Percentiles rank a stretch among this genome's conserved stretches.
phyloP scores from a whole-genome alignment of 768 basidiomycete genomes.

The Boletus pseudo-olivaceus region DNA sequence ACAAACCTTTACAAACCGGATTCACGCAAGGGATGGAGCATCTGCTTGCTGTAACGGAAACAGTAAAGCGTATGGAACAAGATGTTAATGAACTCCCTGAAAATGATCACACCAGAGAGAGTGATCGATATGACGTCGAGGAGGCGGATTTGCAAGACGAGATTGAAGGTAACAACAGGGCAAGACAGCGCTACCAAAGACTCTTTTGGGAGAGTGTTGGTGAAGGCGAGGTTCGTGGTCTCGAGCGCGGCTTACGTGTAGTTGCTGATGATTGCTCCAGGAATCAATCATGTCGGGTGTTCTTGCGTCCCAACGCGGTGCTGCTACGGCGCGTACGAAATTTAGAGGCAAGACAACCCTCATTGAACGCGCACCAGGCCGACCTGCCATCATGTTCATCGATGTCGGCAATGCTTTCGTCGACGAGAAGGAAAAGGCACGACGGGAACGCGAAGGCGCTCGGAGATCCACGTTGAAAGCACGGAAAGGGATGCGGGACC shows the following conservation, averaged over 20 bases:
- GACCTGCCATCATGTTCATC: conserved; percentile 60
- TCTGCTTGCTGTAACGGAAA: conserved; percentile 55
- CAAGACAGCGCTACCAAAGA: conserved; percentile 63
- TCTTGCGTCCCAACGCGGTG: conserved; percentile 46
- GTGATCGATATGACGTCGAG: conserved; percentile 44
- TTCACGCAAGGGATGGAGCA: conserved; percentile 81
- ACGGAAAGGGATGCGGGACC: conserved; percentile 27
- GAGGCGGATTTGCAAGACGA: conserved; percentile 64
- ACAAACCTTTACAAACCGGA: conserved; percentile 69
- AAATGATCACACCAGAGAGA: conserved; percentile 1
- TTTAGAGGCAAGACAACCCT: conserved; percentile 37
- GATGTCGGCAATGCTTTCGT: conserved; percentile 75
- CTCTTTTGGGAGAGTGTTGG: conserved; percentile 77
- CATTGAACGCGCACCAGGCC: conserved; percentile 40
- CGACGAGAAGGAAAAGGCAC: conserved; percentile 49
- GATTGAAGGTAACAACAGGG: conserved; percentile 49
- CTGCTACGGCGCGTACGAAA: conserved; percentile 37
- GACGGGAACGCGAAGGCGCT: conserved; percentile 47
- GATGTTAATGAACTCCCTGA: conserved; percentile 7
- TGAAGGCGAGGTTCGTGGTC: conserved; percentile 57
- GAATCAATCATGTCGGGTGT: conserved; percentile 58
- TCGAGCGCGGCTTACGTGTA: not conserved
- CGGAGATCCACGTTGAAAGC: conserved; percentile 39
- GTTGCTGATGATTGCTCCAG: conserved; percentile 33
- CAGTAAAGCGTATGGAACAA: conserved; percentile 14